Conservation (phyloP, 2,329 filamentous ascomycete species). For the Sporothrix variecibatus region DNA sequence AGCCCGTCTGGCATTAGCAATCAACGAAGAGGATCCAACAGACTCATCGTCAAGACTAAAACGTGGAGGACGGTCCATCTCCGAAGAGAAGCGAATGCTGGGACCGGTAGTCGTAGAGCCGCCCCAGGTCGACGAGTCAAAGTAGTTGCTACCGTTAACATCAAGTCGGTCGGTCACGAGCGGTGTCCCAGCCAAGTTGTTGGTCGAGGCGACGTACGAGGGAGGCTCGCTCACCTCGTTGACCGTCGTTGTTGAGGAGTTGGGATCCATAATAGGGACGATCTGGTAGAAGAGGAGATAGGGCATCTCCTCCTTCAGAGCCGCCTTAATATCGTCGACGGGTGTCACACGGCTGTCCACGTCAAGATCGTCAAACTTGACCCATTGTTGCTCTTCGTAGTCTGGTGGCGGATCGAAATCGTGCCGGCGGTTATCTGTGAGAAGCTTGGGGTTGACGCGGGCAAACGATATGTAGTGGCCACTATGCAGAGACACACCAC, state of each 20-base stretch:
- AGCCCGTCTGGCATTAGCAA: slow-evolving; percentile 34
- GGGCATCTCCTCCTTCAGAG: slow-evolving; percentile 82
- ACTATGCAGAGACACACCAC: slow-evolving; percentile 79
- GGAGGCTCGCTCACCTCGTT: slow-evolving; percentile 56
- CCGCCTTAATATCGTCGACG: slow-evolving; percentile 75
- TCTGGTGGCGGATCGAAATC: slow-evolving; percentile 61
- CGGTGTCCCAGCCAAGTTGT: slow-evolving; percentile 44
- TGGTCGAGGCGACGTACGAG: slow-evolving; percentile 58
- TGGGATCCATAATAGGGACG: slow-evolving; percentile 75
- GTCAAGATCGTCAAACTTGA: slow-evolving; percentile 86
- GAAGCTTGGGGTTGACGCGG: slow-evolving; percentile 65
- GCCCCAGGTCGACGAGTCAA: slow-evolving; percentile 44
- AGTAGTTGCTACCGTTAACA: slow-evolving; percentile 44
- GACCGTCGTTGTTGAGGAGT: slow-evolving; percentile 49
- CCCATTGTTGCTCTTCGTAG: slow-evolving; percentile 77
- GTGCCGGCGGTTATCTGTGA: slow-evolving; percentile 61
- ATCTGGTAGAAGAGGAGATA: slow-evolving; percentile 97
- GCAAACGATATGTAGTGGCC: slow-evolving; percentile 91
- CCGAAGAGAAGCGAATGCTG: slow-evolving; percentile 58
- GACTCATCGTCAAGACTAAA: slow-evolving; percentile 50
- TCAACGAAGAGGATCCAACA: slow-evolving; percentile 32
- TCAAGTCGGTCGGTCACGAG: slow-evolving; percentile 28
- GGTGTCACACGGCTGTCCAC: slow-evolving; percentile 68
- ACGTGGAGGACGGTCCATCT: slow-evolving; percentile 53
- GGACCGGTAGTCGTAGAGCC: slow-evolving; percentile 44